Conservation (phyloP, 768 basidiomycete genomes). For the Saitozyma sp. region DNA sequence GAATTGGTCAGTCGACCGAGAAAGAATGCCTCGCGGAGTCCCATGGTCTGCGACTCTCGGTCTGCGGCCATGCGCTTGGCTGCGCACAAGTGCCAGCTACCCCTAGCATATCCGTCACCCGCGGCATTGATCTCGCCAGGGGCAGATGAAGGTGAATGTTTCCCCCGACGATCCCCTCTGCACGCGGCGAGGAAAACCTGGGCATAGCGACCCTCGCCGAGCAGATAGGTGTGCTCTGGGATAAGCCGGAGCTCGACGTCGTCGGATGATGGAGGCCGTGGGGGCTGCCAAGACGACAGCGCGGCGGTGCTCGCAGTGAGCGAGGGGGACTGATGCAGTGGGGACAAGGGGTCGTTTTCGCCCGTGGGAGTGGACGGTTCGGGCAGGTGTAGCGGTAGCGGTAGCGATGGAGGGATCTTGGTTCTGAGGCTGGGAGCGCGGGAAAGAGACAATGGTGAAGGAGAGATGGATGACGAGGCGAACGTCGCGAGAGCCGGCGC, state of each 20-base stretch:
- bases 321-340: slow-evolving; percentile 39
- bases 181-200: slow-evolving; percentile 40
- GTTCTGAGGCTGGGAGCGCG: no score
- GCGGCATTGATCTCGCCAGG: slow-evolving; percentile 2
- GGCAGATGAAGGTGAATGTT: not conserved
- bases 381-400: slow-evolving; percentile 9
- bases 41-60: slow-evolving; percentile 52
- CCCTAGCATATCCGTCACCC: slow-evolving; percentile 17
- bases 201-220: slow-evolving; percentile 48
- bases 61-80: slow-evolving; percentile 54
- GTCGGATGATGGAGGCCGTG: slow-evolving; percentile 27
- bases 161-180: slow-evolving; percentile 14
- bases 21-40: slow-evolving; percentile 54
- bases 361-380: not conserved
- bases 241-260: slow-evolving; percentile 34
- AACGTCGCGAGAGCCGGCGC: no score
- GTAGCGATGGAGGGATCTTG: not conserved
- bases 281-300: slow-evolving; percentile 30
- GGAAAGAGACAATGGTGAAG: no score
- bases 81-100: slow-evolving; percentile 53
- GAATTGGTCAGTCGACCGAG: slow-evolving; percentile 41
- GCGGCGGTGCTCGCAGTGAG: slow-evolving; percentile 14
- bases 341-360: slow-evolving; percentile 32
- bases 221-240: slow-evolving; percentile 24
- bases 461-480: no score